These are phyloP conservation scores for Ceratocystis lukuohia DNA, from an alignment of 2,329 filamentous ascomycete species.

Conservation along the genomic window DNA sequence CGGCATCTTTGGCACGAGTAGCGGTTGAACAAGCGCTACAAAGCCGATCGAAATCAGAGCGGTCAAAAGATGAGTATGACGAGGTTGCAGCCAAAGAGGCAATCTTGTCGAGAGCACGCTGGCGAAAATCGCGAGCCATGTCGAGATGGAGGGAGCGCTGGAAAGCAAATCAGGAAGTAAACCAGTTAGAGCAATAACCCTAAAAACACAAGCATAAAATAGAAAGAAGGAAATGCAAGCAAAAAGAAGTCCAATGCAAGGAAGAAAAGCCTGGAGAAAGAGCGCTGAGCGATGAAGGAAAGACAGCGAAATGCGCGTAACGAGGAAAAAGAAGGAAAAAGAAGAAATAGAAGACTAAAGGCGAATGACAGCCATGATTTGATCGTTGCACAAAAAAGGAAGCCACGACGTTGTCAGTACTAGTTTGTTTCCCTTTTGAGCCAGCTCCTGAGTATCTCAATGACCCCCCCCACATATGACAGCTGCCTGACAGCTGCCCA, in stretches of 20 bases:
- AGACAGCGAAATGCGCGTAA: background rate
- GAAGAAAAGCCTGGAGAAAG: background rate
- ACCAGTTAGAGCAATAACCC: background rate
- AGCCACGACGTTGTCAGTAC: background rate
- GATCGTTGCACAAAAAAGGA: conserved; percentile 6
- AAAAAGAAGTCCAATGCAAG: background rate
- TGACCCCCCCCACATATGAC: background rate
- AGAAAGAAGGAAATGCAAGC: background rate
- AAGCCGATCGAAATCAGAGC: conserved; percentile 49
- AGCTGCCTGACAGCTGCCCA: background rate
- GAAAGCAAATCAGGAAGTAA: background rate
- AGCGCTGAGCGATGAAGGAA: background rate
- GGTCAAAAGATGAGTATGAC: conserved; percentile 41
- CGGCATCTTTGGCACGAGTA: conserved; percentile 31
- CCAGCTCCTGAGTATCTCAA: background rate
- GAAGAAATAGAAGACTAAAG: background rate
- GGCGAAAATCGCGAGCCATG: conserved; percentile 46
- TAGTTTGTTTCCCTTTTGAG: conserved; percentile 15
- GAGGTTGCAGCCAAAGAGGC: conserved; percentile 47
- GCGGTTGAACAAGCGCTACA: conserved; percentile 44
- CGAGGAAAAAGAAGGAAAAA: background rate
- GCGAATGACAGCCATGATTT: background rate
- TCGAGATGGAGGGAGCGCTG: background rate
- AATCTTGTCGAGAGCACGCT: conserved; percentile 51
- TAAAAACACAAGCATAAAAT: background rate